Evolutionary conservation across 768 basidiomycete species (phyloP).

Genomic region (Leccinum ochraceum): DNA sequence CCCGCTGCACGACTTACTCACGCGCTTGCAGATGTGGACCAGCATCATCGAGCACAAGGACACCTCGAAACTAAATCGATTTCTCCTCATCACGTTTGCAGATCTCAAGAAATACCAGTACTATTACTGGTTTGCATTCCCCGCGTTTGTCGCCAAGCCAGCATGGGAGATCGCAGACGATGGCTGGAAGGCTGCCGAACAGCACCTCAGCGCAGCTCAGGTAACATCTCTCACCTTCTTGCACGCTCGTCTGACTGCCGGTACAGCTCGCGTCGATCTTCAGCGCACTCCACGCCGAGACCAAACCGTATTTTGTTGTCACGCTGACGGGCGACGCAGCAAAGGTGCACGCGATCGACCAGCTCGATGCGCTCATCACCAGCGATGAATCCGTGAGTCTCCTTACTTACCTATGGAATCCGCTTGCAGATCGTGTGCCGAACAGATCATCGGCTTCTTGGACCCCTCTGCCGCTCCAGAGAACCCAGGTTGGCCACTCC

Average conservation of each 20-base stretch:
- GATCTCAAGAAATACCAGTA: conserved; percentile 99
- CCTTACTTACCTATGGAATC: neutral
- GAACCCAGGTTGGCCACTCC: conserved; percentile 90
- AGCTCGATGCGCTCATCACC: conserved; percentile 59
- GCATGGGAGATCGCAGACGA: conserved; percentile 77
- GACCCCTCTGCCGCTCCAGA: conserved; percentile 81
- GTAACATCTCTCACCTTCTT: conserved; percentile 32
- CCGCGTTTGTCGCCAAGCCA: conserved; percentile 87
- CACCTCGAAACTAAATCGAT: conserved; percentile 63
- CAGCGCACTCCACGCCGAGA: conserved; percentile 42
- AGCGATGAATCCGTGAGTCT: conserved; percentile 43
- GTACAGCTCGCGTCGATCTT: conserved; percentile 56
- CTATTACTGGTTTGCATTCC: conserved; percentile 98
- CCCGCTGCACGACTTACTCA: neutral
- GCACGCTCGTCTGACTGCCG: conserved; percentile 1
- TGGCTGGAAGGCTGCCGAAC: conserved; percentile 57
- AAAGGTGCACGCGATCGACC: conserved; percentile 54
- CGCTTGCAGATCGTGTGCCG: conserved; percentile 22
- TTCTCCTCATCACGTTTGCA: conserved; percentile 90
- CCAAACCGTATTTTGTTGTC: conserved; percentile 65
- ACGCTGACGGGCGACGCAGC: conserved; percentile 37
- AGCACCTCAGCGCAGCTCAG: conserved; percentile 42
- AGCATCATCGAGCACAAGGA: conserved; percentile 53
- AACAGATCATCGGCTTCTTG: conserved; percentile 62
- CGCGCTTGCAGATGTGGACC: conserved; percentile 64